phyloP scores from a whole-genome alignment of 768 basidiomycete species.

The Leccinum rimulosum region DNA sequence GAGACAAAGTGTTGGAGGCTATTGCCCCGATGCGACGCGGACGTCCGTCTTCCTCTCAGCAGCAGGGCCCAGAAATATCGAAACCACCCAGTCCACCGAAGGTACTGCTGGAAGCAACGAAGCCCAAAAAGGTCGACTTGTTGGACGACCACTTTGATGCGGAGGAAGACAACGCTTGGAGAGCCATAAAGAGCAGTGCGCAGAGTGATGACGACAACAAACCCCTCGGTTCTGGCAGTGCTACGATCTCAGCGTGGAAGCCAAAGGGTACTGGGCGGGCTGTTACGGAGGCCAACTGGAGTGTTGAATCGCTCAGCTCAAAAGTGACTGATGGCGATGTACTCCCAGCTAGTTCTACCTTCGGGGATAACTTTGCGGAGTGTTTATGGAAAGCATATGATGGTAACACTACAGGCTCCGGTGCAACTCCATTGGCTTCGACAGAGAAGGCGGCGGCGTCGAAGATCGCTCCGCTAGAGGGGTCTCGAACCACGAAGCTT shows the following conservation, averaged over 20 bases:
- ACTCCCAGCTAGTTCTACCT: slow-evolving; percentile 34
- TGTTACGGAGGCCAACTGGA: slow-evolving; percentile 41
- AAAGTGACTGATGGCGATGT: slow-evolving; percentile 23
- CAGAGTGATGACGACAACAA: slow-evolving; percentile 11
- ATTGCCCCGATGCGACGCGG: slow-evolving; percentile 79
- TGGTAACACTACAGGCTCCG: slow-evolving; percentile 14
- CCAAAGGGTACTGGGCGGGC: slow-evolving; percentile 20
- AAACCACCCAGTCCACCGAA: slow-evolving; percentile 25
- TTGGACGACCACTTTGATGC: slow-evolving; percentile 35
- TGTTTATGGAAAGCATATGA: slow-evolving; percentile 56
- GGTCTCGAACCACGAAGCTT: slow-evolving; percentile 32
- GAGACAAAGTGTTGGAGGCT: slow-evolving; percentile 76
- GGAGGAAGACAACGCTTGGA: slow-evolving; percentile 52
- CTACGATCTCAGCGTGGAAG: slow-evolving; percentile 28
- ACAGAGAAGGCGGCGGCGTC: slow-evolving; percentile 19
- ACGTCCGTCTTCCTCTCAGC: slow-evolving; percentile 45
- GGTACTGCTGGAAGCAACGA: slow-evolving; percentile 12
- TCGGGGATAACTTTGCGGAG: slow-evolving; percentile 67
- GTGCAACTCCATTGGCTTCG: slow-evolving; percentile 1
- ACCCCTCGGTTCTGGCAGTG: slow-evolving; percentile 27
- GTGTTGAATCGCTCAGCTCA: slow-evolving; percentile 27
- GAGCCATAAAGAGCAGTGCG: slow-evolving; percentile 31
- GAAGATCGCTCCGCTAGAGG: slow-evolving; percentile 28
- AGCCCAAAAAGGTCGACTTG: slow-evolving; percentile 29
- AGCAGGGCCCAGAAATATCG: slow-evolving; percentile 33